Evolutionary conservation across 2,329 filamentous ascomycete species (phyloP).

Genomic region (Diaporthe vaccinii): DNA sequence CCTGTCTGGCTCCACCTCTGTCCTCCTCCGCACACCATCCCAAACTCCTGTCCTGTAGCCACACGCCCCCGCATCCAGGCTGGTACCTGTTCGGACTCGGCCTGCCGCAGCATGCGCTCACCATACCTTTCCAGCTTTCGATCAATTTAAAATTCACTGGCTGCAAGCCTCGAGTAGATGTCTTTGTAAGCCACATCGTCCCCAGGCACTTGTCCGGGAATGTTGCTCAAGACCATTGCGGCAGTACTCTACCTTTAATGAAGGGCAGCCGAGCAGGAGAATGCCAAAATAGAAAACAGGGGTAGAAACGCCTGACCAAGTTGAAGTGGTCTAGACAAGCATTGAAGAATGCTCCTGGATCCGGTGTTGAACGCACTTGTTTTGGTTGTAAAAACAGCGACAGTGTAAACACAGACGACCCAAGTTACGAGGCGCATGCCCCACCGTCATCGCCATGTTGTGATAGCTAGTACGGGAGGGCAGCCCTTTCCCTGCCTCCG

Average conservation of each 20-base stretch:
- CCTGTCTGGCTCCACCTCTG: neutral
- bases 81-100: neutral
- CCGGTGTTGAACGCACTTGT: constrained; percentile 81
- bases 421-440: constrained; percentile 63
- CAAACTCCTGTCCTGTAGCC: neutral
- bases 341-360: constrained; percentile 71
- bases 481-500: constrained; percentile 47
- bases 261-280: neutral
- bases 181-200: constrained; percentile 4
- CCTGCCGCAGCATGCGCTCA: neutral
- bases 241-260: constrained; percentile 24
- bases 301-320: constrained; percentile 64
- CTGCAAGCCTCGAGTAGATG: neutral
- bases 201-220: constrained; percentile 36
- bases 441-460: constrained; percentile 76
- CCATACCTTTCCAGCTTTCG: neutral
- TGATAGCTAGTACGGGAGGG: constrained; percentile 69
- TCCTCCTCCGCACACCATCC: neutral
- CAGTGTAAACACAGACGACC: constrained; percentile 77
- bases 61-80: neutral
- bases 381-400: constrained; percentile 90
- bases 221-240: neutral
- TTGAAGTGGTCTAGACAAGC: constrained; percentile 72
- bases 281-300: constrained; percentile 47
- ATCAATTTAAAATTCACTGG: neutral